phyloP scores from a whole-genome alignment of 208 protist species.

The Acanthamoeba healyi region DNA sequence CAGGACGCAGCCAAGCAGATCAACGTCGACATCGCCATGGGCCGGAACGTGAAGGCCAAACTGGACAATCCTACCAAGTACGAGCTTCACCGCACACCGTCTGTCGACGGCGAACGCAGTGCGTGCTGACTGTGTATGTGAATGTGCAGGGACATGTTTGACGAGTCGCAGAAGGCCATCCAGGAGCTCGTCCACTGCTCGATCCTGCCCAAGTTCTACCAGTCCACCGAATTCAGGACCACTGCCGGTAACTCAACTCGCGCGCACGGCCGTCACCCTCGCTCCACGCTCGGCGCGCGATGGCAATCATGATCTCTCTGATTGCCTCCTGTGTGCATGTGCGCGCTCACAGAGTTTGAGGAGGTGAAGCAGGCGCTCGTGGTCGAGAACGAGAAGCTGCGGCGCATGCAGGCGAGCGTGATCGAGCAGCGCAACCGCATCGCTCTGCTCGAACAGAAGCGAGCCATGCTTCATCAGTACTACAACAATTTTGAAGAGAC shows the following conservation, averaged over 20 bases:
- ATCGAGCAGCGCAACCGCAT: conserved; percentile 40
- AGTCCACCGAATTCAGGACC: conserved; percentile 49
- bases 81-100: too few species aligned
- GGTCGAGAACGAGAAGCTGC: conserved; percentile 51
- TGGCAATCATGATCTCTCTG: too few species aligned
- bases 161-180: conserved; percentile 12
- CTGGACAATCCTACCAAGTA: conserved; percentile 46
- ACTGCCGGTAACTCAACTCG: conserved; percentile 60
- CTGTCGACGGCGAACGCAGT: too few species aligned
- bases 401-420: background rate
- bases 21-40: conserved; percentile 17
- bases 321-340: too few species aligned
- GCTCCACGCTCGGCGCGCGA: too few species aligned
- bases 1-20: conserved; percentile 44
- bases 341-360: conserved; percentile 10
- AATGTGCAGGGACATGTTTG: conserved; percentile 16
- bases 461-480: conserved; percentile 43
- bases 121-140: too few species aligned
- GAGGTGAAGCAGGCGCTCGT: conserved; percentile 38
- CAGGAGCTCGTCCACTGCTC: background rate
- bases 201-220: conserved; percentile 34
- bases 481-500: conserved; percentile 40
- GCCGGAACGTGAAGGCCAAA: conserved; percentile 24
- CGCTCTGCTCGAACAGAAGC: conserved; percentile 48
- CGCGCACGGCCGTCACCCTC: too few species aligned